Conservation (phyloP, 306 rosid species). For the Acacia acuminata region DNA sequence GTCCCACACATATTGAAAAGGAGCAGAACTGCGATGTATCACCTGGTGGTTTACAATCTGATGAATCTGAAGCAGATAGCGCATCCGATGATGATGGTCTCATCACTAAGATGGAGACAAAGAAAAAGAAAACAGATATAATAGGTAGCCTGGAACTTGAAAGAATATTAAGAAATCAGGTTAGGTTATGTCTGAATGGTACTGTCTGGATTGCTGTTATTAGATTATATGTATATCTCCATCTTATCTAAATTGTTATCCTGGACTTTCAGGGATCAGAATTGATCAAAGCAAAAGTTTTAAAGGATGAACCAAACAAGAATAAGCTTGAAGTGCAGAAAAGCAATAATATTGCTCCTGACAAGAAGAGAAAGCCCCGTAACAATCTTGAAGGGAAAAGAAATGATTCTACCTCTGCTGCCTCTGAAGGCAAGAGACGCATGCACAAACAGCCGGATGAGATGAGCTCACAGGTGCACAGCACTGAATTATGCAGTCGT, state of each 20-base stretch:
- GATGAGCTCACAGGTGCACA: conserved; percentile 35
- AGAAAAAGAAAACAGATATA: conserved; percentile 34
- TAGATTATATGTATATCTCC: conserved; percentile 1
- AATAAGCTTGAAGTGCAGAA: conserved; percentile 29
- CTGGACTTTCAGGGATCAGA: conserved; percentile 48
- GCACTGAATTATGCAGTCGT: conserved; percentile 35
- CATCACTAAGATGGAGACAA: conserved; percentile 56
- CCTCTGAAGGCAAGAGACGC: conserved; percentile 32
- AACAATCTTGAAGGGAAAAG: conserved; percentile 26
- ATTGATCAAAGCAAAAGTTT: conserved; percentile 28
- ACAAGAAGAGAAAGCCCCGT: conserved; percentile 54
- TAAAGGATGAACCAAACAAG: conserved; percentile 36
- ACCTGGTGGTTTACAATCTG: conserved; percentile 28
- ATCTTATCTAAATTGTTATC: conserved; percentile 25
- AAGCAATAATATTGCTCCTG: conserved; percentile 31
- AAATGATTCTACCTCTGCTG: conserved; percentile 31
- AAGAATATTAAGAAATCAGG: conserved; percentile 52
- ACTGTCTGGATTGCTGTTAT: background rate
- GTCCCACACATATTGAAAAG: conserved; percentile 21
- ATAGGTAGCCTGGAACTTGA: conserved; percentile 37
- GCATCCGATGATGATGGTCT: conserved; percentile 67
- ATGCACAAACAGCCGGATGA: conserved; percentile 31
- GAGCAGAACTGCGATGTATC: conserved; percentile 29
- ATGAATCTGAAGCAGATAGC: conserved; percentile 50
- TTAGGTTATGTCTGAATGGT: conserved; percentile 21